Percentiles rank a stretch among this genome's conserved stretches.
Evolutionary conservation across 2,329 filamentous ascomycete genomes (phyloP).

Genomic region (Talaromyces albobiverticillius): DNA sequence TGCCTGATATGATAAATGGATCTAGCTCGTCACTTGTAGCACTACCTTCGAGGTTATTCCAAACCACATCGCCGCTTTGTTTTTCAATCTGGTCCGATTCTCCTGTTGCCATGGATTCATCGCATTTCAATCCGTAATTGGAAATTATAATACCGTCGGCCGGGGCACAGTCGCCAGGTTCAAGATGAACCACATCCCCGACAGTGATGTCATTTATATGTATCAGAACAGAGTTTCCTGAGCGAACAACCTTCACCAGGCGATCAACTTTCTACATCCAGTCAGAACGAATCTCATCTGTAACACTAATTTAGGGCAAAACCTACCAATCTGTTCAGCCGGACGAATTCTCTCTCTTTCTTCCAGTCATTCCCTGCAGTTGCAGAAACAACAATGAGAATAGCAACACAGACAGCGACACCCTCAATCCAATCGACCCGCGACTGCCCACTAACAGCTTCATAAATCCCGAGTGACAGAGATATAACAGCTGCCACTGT

Average conservation of each 20-base stretch:
- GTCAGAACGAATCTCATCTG: no score
- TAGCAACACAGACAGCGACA: conserved; percentile 64
- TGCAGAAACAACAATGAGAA: conserved; percentile 62
- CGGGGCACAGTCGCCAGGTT: conserved; percentile 67
- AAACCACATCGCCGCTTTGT: no score
- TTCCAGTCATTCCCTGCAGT: conserved; percentile 66
- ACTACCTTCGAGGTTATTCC: no score
- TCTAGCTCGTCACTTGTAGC: no score
- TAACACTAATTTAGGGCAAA: no score
- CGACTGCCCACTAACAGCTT: conserved; percentile 53
- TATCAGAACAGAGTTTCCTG: conserved; percentile 62
- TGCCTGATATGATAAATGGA: conserved; percentile 76
- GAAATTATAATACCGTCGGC: conserved; percentile 68
- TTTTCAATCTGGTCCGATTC: no score
- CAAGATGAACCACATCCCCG: conserved; percentile 67
- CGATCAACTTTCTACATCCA: conserved; percentile 62
- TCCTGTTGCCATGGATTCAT: conserved; percentile 71
- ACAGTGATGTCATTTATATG: conserved; percentile 66
- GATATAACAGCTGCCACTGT: conserved; percentile 68
- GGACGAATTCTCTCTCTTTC: conserved; percentile 64
- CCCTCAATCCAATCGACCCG: conserved; percentile 66
- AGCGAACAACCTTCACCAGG: conserved; percentile 64
- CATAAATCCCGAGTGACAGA: conserved; percentile 66
- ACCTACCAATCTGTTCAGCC: conserved; percentile 61
- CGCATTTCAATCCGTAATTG: conserved; percentile 66